Base-by-base conservation (phyloP, 768 basidiomycete genomes). In the Cystofilobasidium macerans region DNA sequence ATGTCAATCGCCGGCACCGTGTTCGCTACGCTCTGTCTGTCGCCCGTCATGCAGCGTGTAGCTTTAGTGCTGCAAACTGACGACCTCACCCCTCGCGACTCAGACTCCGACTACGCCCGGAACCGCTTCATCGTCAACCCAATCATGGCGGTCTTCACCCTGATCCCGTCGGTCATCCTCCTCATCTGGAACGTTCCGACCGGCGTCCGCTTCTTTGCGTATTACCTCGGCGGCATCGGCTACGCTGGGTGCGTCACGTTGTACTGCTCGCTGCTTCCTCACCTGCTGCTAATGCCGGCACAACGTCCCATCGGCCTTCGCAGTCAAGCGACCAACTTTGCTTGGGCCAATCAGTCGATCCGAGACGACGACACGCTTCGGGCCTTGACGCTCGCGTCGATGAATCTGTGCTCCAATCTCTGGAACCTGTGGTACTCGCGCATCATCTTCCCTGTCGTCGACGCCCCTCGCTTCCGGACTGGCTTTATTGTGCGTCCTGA, bases 101-200 rank as follows among this genome's bases (percentile, higher is more conserved):
- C 45, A 54, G 51, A 30, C 28, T 54, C 58, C 22, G 58, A 60
- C 43, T 60, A 60, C 43, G 38, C 61, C 11, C 35, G 61, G 12
- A 62, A 62, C 24, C 61, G 61, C 14, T 62, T 48, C 28, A 33
- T 48, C 45, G 43, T 62, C 45, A 62, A 62, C 43, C 42, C 35
- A n/a, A 36, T 62, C n/a, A 62, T 62, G 30, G 30, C 30, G 6
- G 18, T 47, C 28, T 62, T 26, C 33, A 43, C 42, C 4, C 35
- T 62, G 24, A 30, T 62, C 43, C 33, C 61, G 32, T 32, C 61
- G 5, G 32, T 47, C 45, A 62, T 62, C 32, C 32, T 53, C 2
- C 48, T 62, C n/a, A 47, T 62, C 35, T 62, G 42, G 35, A 22
- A 62, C 61, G 24, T 62, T 18, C 48, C 61, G 13, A 48, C 30